phyloP scores from a whole-genome alignment of 306 rosid genomes.

The Delonix regia region DNA sequence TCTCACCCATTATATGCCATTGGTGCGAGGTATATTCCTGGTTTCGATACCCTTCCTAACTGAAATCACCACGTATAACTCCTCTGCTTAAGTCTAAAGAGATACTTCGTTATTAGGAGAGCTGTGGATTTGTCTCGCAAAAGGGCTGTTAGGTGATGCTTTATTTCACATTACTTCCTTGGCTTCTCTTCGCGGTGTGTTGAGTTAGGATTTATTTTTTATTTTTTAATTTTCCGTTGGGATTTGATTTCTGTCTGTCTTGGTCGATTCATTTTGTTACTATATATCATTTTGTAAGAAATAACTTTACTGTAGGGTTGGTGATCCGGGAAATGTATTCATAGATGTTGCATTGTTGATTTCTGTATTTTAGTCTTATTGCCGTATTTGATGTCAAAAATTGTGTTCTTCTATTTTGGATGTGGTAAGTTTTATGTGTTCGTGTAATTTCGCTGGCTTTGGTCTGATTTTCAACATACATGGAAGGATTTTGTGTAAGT shows the following conservation, averaged over 20 bases:
- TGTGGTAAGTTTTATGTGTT: conserved; percentile 11
- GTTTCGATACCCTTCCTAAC: conserved; percentile 50
- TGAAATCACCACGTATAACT: conserved; percentile 38
- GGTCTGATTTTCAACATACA: conserved; percentile 26
- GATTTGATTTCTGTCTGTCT: not conserved
- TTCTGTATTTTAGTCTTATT: conserved; percentile 25
- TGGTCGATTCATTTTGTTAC: not conserved
- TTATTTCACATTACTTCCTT: conserved; percentile 6
- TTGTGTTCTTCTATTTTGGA: conserved; percentile 26
- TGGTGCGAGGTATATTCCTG: conserved; percentile 58
- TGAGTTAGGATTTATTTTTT: conserved; percentile 13
- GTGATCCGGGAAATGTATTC: conserved; percentile 31
- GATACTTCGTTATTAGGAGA: conserved; percentile 23
- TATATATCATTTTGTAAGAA: not conserved
- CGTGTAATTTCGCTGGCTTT: not conserved
- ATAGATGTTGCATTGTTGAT: conserved; percentile 33
- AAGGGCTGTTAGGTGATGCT: conserved; percentile 34
- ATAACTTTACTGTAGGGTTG: conserved; percentile 17
- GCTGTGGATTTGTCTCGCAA: conserved; percentile 14
- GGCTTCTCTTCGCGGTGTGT: not conserved
- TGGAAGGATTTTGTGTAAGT: conserved; percentile 7
- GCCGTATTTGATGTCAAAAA: conserved; percentile 6
- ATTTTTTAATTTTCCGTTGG: too few relatives aligned
- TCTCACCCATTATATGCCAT: conserved; percentile 21
- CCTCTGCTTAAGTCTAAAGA: conserved; percentile 28